A percentile compares a stretch with the other conserved stretches of the same genome.
Conservation (phyloP, 1,284 basidiomycete genomes). For the Leccinum subfulvum region DNA sequence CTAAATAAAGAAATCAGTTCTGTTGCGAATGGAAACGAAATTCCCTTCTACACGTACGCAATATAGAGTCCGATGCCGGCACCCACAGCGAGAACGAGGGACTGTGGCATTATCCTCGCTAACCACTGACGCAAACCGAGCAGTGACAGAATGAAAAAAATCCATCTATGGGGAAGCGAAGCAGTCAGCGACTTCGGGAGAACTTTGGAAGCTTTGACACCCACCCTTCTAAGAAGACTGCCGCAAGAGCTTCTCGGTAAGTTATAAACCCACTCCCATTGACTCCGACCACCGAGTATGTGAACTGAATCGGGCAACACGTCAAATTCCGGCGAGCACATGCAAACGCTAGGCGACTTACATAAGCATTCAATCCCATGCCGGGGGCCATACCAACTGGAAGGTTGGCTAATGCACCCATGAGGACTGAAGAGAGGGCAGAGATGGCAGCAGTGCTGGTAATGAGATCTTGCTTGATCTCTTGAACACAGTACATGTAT, state of each 20-base stretch:
- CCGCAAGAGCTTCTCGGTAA: slow-evolving; percentile 82
- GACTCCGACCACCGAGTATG: slow-evolving; percentile 85
- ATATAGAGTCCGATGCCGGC: slow-evolving; percentile 88
- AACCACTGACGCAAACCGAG: slow-evolving; percentile 90
- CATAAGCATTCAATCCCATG: slow-evolving; percentile 82
- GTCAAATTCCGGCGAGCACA: slow-evolving; percentile 1
- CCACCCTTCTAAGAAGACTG: slow-evolving; percentile 84
- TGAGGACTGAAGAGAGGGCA: slow-evolving; percentile 73
- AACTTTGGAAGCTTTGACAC: slow-evolving; percentile 17
- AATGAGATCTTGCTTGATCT: slow-evolving; percentile 72
- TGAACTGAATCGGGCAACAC: slow-evolving; percentile 51
- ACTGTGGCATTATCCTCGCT: slow-evolving; percentile 84
- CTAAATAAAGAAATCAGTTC: slow-evolving; percentile 33
- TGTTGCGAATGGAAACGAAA: background rate
- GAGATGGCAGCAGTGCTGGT: slow-evolving; percentile 78
- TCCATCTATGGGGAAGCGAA: slow-evolving; percentile 49
- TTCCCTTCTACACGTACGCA: slow-evolving; percentile 44
- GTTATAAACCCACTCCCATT: slow-evolving; percentile 76
- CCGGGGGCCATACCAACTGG: slow-evolving; percentile 82
- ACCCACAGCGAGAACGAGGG: slow-evolving; percentile 81
- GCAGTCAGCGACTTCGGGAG: background rate
- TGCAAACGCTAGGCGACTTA: slow-evolving; percentile 36
- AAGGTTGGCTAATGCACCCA: slow-evolving; percentile 84
- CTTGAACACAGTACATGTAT: slow-evolving; percentile 68
- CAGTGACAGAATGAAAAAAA: slow-evolving; percentile 82